Base-by-base conservation (phyloP, 179 eudicot genomes). In the Gypsophila paniculata region DNA sequence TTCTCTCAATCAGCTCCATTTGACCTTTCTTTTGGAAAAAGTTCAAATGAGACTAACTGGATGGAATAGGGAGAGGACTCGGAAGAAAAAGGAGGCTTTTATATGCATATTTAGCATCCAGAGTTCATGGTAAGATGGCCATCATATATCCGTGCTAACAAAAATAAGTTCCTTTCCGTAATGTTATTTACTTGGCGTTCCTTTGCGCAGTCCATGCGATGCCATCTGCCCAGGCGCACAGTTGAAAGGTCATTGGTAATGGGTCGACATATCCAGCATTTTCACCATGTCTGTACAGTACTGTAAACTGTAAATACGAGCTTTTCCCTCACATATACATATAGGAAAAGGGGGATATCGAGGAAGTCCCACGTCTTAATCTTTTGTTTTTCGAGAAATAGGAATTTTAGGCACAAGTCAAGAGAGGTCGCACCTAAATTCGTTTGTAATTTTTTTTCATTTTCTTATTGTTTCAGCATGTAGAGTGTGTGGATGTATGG, bases 131-230 rank as follows among this genome's bases (percentile, higher is more conserved):
- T 75, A 75, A 54, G 79, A 0, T 55, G 38, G 58, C 21, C 18
- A 8, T 34, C n/a, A 58, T 60, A 22, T 66, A 18, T 75, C 6
- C 13, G 64, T 61, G 14, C n/a, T 14, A 13, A 9, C 29, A 65
- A 49, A 34, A 46, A n/a, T 32, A 7, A 18, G 64, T 25, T 34
- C 38, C 23, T 42, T 60, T 72, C 61, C 18, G 58, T 53, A 38
- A 51, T 23, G 44, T 68, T 26, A 68, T 23, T 68, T 36, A 49
- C 51, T 13, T 61, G 29, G 34, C 29, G 18, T 5, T 53, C 34
- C 58, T 54, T 70, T 74, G 52, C 60, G 78, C 78, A 75, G 82
- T 67, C 49, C 52, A 75, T 65, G 54, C 23, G 14, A 9, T 42
- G 46, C 8, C 29, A 52, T 79, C 54, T 14, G 76, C 66, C 42